Evolutionary conservation across 257 asterid species (phyloP), one percentile per base, ranked within the genome.

Genomic region (Nyctanthes arbortristis): DNA sequence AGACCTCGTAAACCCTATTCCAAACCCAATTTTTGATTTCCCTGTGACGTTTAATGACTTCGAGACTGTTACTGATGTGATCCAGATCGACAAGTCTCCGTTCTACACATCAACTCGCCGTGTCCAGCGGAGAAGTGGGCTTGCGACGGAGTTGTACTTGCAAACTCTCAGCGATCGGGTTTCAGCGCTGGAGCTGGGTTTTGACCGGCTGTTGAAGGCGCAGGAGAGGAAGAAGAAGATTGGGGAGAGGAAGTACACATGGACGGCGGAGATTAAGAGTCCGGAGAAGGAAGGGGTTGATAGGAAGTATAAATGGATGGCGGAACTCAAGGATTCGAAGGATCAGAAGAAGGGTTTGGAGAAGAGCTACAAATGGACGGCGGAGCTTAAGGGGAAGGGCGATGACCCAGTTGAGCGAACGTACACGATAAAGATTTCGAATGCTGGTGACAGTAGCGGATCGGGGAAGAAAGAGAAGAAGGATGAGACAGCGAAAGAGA

Each of bases 191-290:
- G 96, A 93, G 88, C 64, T 75, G 43, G 82, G 87, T 32, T 18
- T 86, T 25, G 78, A 75, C 59, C 75, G 85, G 3, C 61, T 89
- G 75, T 33, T 61, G 34, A 67, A 63, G 71, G 85, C 75, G 78
- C 80, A 78, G 76, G n/a, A n/a, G n/a, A 79, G 70, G 77, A 77
- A 75, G 77, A 24, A 72, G 22, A 70, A 61, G 77, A 27, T 77
- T 37, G 91, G 75, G 56, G 94, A 89, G 70, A 79, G 88, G 85
- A 93, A 80, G 87, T 89, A 89, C 86, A 84, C 95, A 33, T 90
- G 92, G 95, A 84, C 96, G 67, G 84, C 96, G 12, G 98, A 93
- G 92, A 82, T 88, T 11, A 85, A 87, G 91, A 69, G 68, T 45
- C 84, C 85, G 16, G 88, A 81, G 71, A 82, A 78, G 47, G 89